Base-by-base conservation (phyloP, 352 stramenopile genomes). In the Globisporangium mamillatum region DNA sequence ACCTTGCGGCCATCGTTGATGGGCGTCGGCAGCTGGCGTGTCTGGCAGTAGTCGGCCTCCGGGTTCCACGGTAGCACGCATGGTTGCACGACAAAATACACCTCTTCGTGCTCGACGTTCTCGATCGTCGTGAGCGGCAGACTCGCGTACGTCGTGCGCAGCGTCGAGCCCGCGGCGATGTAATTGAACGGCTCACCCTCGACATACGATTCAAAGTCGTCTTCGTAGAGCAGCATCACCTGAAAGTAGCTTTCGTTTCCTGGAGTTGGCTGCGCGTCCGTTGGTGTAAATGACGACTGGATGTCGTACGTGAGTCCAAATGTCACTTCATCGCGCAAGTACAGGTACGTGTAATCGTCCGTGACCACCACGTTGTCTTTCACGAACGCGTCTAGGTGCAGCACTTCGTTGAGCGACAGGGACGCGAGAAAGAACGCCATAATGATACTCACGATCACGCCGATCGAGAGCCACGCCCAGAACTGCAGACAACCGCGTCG, bases 61-160 rank as follows among this genome's bases (percentile, higher is more conserved):
- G 72, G 74, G 27, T 83, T 80, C 5, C 74, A 59, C 25, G 72
- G 63, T 0, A 89, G 60, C 6, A 69, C 54, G 38, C 82, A 91
- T 0, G 79, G 80, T 53, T 91, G 82, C 20, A 91, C 63, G 5
- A 91, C 76, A 38, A 91, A 77, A 63, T 83, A 91, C 73, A 91
- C 76, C 12, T 81, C 81, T 9, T 88, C 75, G 0, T 75, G 65
- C 20, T 88, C 74, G 0, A 74, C 71, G 58, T 85, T 85, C 46
- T 81, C 71, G 46, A 91, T 81, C 25, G 76, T 77, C 12, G 77
- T 83, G 24, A 75, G 64, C 7, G 82, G 71, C 3, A 89, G 46
- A 25, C 75, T 80, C 14, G 80, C 80, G 44, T 86, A 80, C 29
- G 74, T 81, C 36, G 82, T 89, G 24, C 77, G 81, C 8, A 80